Evolutionary conservation across 306 rosid species (phyloP).

Genomic region (Herpetospermum pedunculosum): DNA sequence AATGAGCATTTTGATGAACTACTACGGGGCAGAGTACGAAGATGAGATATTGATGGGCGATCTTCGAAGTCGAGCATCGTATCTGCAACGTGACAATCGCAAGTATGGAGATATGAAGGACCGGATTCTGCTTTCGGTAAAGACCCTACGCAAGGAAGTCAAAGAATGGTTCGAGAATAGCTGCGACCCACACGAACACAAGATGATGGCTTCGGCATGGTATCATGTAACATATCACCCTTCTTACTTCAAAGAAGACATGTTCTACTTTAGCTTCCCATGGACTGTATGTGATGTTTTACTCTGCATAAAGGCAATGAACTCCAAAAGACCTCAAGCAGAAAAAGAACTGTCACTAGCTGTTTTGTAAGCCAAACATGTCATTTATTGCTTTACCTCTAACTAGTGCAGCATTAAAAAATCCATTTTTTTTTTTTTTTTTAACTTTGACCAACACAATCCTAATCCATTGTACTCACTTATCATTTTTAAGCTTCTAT

Average conservation of each 20-base stretch:
- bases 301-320: constrained; percentile 39
- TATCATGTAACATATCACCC: constrained; percentile 73
- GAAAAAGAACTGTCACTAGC: background rate
- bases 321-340: constrained; percentile 7
- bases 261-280: constrained; percentile 60
- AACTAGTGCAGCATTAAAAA: background rate
- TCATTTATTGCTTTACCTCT: background rate
- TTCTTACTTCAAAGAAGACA: constrained; percentile 17
- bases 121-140: constrained; percentile 47
- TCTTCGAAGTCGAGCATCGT: constrained; percentile 48
- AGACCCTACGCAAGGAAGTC: constrained; percentile 52
- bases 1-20: constrained; percentile 48
- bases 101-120: constrained; percentile 70
- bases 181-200: constrained; percentile 26
- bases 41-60: constrained; percentile 72
- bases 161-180: constrained; percentile 56
- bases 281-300: constrained; percentile 71
- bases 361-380: background rate
- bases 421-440: background rate
- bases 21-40: constrained; percentile 53
- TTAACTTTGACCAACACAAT: background rate
- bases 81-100: constrained; percentile 77
- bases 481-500: background rate
- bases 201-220: constrained; percentile 80
- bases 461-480: background rate